phyloP scores from a whole-genome alignment of 179 eudicot species.

The Beta corolliflora region DNA sequence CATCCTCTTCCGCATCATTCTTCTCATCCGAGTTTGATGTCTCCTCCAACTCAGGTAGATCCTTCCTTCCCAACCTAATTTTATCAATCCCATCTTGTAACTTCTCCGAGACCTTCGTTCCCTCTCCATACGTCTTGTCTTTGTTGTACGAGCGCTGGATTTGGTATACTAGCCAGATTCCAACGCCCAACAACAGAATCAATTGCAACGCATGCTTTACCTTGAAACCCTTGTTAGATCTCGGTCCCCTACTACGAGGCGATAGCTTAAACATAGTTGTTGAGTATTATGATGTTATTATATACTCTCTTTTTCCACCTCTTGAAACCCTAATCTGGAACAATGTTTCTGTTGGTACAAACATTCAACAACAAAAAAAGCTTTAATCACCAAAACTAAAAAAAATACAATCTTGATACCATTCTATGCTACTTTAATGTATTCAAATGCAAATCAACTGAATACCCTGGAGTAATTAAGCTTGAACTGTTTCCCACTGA shows the following conservation, averaged over 20 bases:
- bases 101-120: slow-evolving; percentile 36
- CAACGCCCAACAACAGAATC: slow-evolving; percentile 55
- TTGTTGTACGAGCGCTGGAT: slow-evolving; percentile 59
- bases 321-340: slow-evolving; percentile 5
- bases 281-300: background rate
- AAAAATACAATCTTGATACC: background rate
- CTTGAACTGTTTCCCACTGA: background rate
- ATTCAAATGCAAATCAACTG: background rate
- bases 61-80: slow-evolving; percentile 62
- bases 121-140: slow-evolving; percentile 35
- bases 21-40: slow-evolving; percentile 26
- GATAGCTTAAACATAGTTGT: slow-evolving; percentile 67
- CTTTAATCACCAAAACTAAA: background rate
- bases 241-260: slow-evolving; percentile 61
- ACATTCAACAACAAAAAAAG: background rate
- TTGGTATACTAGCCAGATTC: slow-evolving; percentile 73
- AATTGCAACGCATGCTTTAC: slow-evolving; percentile 76
- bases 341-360: background rate
- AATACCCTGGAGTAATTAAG: background rate
- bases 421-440: background rate
- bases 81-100: slow-evolving; percentile 30
- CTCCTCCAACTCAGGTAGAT: slow-evolving; percentile 31
- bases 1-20: slow-evolving; percentile 32
- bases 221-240: slow-evolving; percentile 65
- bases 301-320: slow-evolving; percentile 5